Evolutionary conservation across 805 yeast genomes (phyloP).

Genomic region (Saccharomycopsis sp.): DNA sequence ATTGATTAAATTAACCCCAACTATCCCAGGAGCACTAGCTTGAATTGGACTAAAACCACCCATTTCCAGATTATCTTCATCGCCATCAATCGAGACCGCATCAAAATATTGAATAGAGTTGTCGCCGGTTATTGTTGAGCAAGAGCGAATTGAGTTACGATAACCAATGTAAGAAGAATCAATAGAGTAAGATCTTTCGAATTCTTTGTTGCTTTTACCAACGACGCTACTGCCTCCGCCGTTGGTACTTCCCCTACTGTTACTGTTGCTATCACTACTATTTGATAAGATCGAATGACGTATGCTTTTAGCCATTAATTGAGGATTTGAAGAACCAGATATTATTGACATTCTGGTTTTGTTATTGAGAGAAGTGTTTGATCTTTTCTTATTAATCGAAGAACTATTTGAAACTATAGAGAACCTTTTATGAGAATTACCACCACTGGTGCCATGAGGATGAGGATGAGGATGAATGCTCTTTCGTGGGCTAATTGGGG

Average conservation of each 20-base stretch:
- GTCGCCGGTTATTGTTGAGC: conserved; percentile 10
- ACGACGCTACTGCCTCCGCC: background rate
- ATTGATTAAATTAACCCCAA: conserved; percentile 14
- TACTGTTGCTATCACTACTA: background rate
- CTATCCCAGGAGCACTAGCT: conserved; percentile 14
- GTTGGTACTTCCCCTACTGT: background rate
- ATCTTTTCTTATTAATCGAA: conserved; percentile 9
- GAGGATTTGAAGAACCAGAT: background rate
- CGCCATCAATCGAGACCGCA: conserved; percentile 15
- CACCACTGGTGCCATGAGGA: too few relatives aligned
- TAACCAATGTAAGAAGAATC: conserved; percentile 20
- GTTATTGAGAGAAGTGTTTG: conserved; percentile 2
- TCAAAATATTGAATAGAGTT: conserved; percentile 15
- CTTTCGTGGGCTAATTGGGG: too few relatives aligned
- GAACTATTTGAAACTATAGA: conserved; percentile 12
- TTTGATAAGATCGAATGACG: conserved; percentile 10
- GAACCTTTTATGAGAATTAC: conserved; percentile 5
- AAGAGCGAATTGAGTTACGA: conserved; percentile 13
- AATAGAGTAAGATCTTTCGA: conserved; percentile 8
- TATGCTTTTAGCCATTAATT: conserved; percentile 17
- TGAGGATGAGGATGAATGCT: too few relatives aligned
- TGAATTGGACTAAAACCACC: conserved; percentile 4
- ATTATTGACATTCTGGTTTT: background rate
- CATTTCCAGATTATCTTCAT: conserved; percentile 6
- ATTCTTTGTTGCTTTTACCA: background rate